phyloP scores from a whole-genome alignment of 2,329 filamentous ascomycete species.

The Colletotrichum tofieldiae region DNA sequence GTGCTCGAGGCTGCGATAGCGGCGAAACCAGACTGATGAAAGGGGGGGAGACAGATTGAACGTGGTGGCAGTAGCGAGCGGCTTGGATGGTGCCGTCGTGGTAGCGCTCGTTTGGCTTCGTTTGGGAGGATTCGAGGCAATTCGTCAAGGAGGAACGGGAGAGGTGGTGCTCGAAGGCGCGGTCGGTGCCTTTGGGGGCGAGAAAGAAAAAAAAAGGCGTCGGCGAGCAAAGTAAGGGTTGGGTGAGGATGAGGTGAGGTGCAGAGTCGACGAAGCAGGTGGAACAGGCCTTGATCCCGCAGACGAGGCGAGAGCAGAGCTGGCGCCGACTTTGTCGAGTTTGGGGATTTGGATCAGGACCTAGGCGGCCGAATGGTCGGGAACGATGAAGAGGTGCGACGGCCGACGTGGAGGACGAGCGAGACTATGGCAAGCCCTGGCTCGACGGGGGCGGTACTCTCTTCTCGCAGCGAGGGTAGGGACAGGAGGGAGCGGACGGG shows the following conservation, averaged over 20 bases:
- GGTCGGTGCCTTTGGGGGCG: constrained; percentile 26
- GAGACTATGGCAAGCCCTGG: constrained; percentile 42
- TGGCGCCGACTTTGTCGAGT: constrained; percentile 20
- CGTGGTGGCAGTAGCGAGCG: constrained; percentile 12
- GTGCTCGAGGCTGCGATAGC: constrained; percentile 36
- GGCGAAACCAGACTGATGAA: constrained; percentile 22
- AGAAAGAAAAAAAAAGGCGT: constrained; percentile 24
- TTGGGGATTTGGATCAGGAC: constrained; percentile 31
- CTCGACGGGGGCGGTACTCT: constrained; percentile 29
- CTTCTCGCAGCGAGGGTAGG: constrained; percentile 15
- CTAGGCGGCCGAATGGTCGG: constrained; percentile 36
- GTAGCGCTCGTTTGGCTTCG: constrained; percentile 36
- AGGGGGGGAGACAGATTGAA: constrained; percentile 3
- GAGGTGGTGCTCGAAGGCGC: constrained; percentile 21
- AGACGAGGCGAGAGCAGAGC: constrained; percentile 36
- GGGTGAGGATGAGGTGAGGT: constrained; percentile 9
- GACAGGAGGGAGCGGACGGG: constrained; percentile 23
- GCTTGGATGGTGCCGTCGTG: constrained; percentile 24
- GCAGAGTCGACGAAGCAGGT: neutral
- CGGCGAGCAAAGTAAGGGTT: constrained; percentile 20
- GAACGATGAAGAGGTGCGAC: constrained; percentile 40
- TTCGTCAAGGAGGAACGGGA: constrained; percentile 24
- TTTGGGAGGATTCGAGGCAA: constrained; percentile 25
- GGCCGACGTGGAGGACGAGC: constrained; percentile 35
- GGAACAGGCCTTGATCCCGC: constrained; percentile 5